Percentiles rank a stretch among this genome's conserved stretches.
Conservation (phyloP, 1,139 yeast genomes). For the Lodderomyces metapsilosis region DNA sequence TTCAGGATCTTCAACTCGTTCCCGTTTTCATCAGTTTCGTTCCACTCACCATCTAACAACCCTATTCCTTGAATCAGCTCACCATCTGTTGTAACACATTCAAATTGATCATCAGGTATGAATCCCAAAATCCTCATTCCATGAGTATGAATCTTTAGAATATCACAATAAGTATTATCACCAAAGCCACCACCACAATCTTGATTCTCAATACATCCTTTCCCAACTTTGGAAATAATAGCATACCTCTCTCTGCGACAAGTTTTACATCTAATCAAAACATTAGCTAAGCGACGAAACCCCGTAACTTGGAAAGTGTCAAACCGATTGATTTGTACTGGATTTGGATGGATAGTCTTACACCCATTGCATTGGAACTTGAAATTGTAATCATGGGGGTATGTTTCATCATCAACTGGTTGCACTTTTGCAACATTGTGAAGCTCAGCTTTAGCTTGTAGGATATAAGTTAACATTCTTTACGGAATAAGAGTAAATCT, state of each 20-base stretch:
- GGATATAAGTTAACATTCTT: constrained; percentile 15
- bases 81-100: constrained; percentile 53
- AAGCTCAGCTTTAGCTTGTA: constrained; percentile 60
- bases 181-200: neutral
- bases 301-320: constrained; percentile 56
- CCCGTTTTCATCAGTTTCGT: constrained; percentile 82
- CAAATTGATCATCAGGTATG: constrained; percentile 64
- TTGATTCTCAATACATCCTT: constrained; percentile 16
- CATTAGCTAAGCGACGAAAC: constrained; percentile 75
- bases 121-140: constrained; percentile 72
- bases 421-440: constrained; percentile 57
- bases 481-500: no score
- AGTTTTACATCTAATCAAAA: constrained; percentile 67
- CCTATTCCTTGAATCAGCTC: constrained; percentile 60
- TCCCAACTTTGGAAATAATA: constrained; percentile 29
- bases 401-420: constrained; percentile 57
- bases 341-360: constrained; percentile 66
- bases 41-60: constrained; percentile 82
- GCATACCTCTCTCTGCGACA: constrained; percentile 47
- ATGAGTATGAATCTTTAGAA: constrained; percentile 71
- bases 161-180: constrained; percentile 26
- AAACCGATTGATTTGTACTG: constrained; percentile 58
- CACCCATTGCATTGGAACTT: constrained; percentile 66
- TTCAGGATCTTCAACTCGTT: constrained; percentile 78
- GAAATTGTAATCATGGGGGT: constrained; percentile 73